Conservation (phyloP, 73 alveolate species). For the Symbiodinium pilosum region DNA sequence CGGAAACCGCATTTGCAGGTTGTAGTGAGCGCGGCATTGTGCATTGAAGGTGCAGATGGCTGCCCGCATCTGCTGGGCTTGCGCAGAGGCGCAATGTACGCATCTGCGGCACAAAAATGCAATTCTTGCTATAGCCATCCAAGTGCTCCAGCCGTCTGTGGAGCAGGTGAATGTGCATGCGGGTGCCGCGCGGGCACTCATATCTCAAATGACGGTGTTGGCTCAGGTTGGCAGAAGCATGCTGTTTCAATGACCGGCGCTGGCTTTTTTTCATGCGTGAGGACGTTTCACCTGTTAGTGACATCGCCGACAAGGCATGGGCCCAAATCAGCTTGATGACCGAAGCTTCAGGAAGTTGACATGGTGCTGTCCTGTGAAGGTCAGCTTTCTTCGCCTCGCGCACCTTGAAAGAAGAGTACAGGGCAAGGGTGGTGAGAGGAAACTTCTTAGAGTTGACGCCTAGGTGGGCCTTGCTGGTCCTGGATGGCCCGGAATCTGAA, state of each 20-base stretch:
- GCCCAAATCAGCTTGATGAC: too few relatives aligned
- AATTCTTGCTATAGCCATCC: too few relatives aligned
- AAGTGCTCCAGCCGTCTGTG: too few relatives aligned
- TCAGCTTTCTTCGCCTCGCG: constrained; percentile 5
- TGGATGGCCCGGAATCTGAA: background rate
- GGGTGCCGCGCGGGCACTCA: background rate
- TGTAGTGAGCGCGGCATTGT: too few relatives aligned
- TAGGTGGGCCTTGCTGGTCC: background rate
- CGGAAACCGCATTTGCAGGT: too few relatives aligned
- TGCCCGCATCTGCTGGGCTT: background rate
- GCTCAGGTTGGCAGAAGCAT: background rate
- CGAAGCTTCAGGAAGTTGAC: too few relatives aligned
- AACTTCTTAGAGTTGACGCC: too few relatives aligned
- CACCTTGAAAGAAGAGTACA: too few relatives aligned
- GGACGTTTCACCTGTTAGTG: background rate
- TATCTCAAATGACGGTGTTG: background rate
- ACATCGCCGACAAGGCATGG: background rate
- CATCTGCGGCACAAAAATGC: background rate
- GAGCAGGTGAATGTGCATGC: background rate
- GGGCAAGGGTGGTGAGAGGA: too few relatives aligned
- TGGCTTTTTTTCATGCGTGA: background rate
- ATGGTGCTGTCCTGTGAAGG: background rate
- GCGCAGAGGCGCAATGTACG: background rate
- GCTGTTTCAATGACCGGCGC: too few relatives aligned
- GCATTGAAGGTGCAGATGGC: background rate